A percentile compares a stretch with the other conserved stretches of the same genome.
Evolutionary conservation across 768 basidiomycete species (phyloP).

Genomic region (Russula compacta): DNA sequence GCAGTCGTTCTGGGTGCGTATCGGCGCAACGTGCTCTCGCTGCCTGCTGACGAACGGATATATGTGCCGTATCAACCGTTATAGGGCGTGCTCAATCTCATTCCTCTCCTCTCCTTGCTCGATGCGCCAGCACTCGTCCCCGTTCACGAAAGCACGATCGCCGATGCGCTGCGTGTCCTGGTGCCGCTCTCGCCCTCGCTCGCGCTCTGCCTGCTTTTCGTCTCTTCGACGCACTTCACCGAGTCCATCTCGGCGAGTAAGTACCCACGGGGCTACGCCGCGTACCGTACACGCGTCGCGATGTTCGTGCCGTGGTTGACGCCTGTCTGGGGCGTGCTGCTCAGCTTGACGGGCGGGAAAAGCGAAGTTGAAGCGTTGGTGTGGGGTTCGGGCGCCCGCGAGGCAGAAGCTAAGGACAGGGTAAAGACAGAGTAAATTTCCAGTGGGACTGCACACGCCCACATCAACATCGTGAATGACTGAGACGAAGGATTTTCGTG

Average conservation of each 20-base stretch:
- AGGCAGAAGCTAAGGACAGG: constrained; percentile 22
- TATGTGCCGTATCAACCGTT: not conserved
- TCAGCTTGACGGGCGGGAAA: constrained; percentile 33
- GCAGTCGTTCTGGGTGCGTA: constrained; percentile 69
- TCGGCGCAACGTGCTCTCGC: not conserved
- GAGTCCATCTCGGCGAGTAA: constrained; percentile 73
- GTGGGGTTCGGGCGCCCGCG: constrained; percentile 28
- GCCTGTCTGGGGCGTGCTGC: constrained; percentile 34
- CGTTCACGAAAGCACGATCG: constrained; percentile 21
- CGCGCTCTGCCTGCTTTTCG: constrained; percentile 61
- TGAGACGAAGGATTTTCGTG: not conserved
- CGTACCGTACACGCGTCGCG: constrained; percentile 69
- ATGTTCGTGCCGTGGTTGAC: constrained; percentile 61
- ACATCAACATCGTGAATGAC: not conserved
- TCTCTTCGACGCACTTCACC: constrained; percentile 67
- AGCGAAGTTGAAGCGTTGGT: constrained; percentile 33
- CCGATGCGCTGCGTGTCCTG: constrained; percentile 24
- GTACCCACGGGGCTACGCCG: constrained; percentile 58
- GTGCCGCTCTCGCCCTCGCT: constrained; percentile 46
- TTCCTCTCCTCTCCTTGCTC: constrained; percentile 47
- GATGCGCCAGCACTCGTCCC: constrained; percentile 3
- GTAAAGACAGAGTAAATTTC: constrained; percentile 16
- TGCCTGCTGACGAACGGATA: not conserved
- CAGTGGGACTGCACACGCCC: not conserved
- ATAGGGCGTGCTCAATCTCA: constrained; percentile 59